Base-by-base conservation (phyloP, 1,284 basidiomycete species). In the Athelia sp. region DNA sequence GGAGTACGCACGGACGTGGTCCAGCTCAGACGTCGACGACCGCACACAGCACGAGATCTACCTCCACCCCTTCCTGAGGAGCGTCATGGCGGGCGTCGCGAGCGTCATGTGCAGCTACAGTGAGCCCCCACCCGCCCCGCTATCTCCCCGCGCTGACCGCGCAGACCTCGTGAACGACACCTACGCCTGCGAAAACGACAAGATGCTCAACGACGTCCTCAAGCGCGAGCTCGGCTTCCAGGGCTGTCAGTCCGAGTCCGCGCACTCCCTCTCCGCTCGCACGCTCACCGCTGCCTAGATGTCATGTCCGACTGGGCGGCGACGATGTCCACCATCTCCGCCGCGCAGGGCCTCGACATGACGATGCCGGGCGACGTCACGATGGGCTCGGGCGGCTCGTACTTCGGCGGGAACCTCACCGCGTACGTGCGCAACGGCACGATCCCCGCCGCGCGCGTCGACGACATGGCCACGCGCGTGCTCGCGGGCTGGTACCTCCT, bases 211-310 rank as follows among this genome's bases (percentile, higher is more conserved):
- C 68, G 76, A 82, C 49, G 74, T 93, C 34, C 72, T 94, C 52
- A 94, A 94, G 70, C 70, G 74, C 23, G 88, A 93, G 67, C 79
- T 82, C 49, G 86, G 84, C 2, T 93, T 91, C 76, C 83, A 85
- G 64, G 90, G 90, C 21, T 87, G 75, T 78, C 52, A 58, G 74
- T 63, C 40, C 21, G n/a, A n/a, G n/a, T n/a, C n/a, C n/a, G n/a
- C n/a, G n/a, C n/a, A n/a, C n/a, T n/a, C n/a, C n/a, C n/a, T 47
- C n/a, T 24, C 14, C 32, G 17, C 18, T 44, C 26, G 21, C 45
- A 23, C 19, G 32, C 21, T 45, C 4, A 50, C 40, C 9, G 43
- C 26, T 29, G 47, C 26, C n/a, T n/a, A 76, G 74, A 73, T 59
- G 71, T 84, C 48, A 76, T 81, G 78, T 79, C 78, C 2, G 88